Percentiles rank a stretch among this genome's conserved stretches.
Evolutionary conservation across 345 rosid species (phyloP).

Genomic region (Litchi chinensis): DNA sequence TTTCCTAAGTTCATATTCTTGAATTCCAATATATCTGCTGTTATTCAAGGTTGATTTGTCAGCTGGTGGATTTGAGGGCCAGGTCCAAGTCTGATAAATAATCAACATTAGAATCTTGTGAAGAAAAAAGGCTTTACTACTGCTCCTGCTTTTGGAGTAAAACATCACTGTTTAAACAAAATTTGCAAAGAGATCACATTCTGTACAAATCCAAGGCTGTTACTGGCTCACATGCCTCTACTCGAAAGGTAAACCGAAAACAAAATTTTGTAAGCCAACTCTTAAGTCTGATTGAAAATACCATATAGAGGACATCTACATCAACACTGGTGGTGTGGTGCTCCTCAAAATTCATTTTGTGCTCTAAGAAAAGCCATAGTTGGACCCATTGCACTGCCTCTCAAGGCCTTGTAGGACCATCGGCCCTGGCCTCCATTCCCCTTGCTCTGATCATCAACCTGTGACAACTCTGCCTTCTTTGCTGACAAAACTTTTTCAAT

Average conservation of each 20-base stretch:
- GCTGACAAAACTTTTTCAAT: conserved; percentile 58
- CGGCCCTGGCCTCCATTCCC: conserved; percentile 54
- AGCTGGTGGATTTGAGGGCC: not conserved
- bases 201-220: conserved; percentile 1
- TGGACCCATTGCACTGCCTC: conserved; percentile 88
- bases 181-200: not conserved
- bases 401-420: conserved; percentile 65
- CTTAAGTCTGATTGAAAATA: not conserved
- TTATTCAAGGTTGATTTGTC: not conserved
- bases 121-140: not conserved
- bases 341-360: conserved; percentile 54
- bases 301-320: not conserved
- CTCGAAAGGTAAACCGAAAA: not conserved
- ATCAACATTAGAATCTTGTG: not conserved
- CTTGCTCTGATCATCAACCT: conserved; percentile 55
- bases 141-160: not conserved
- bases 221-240: not conserved
- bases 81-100: not conserved
- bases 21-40: not conserved
- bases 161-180: not conserved
- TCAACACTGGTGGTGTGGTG: not conserved
- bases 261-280: conserved; percentile 2
- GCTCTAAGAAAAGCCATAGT: conserved; percentile 73
- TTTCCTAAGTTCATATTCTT: not conserved
- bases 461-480: conserved; percentile 64